Base-by-base conservation (phyloP, 1,284 basidiomycete species). In the Austroboletus niveus region DNA sequence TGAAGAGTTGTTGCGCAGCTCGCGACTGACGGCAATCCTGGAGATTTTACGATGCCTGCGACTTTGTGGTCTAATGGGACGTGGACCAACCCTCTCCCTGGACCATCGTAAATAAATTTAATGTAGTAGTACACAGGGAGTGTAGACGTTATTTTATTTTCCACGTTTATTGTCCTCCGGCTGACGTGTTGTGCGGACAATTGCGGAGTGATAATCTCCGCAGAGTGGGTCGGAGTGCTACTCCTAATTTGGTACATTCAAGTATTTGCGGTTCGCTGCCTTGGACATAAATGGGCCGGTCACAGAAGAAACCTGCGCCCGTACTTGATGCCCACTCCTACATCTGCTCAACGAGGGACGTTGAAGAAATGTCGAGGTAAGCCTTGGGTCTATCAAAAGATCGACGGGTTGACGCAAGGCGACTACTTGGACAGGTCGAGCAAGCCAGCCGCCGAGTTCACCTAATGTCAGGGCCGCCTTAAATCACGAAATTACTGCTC, bases 31-130 rank as follows among this genome's bases (percentile, higher is more conserved):
- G 82, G 77, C 2, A 66, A 63, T 8, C 72, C 80, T 11, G 91
- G 89, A 14, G 92, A 94, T 68, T 96, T 89, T 61, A 93, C 92
- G 0, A 86, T 80, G 72, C 78, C 91, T 3, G 92, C 88, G 8
- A 84, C 79, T 6, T 72, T 90, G 24, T 91, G 80, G 77, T 80
- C 83, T 2, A 94, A 94, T 64, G 88, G 88, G 36, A 91, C 89
- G 9, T 94, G 89, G 87, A 75, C 84, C 14, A 79, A 89, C 63
- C 84, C 91, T 27, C 66, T 75, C 27, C 75, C 81, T 12, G 90
- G 90, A 20, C 76, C 86, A 44, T 84, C 87, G 35, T 86, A 66
- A 69, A 20, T 57, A 47, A 24, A 36, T 4, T 36, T 8, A n/a
- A 36, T 17, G 12, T 14, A 17, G 35, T 9, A 9, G n/a, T 39